Evolutionary conservation across 495 filamentous ascomycete genomes (phyloP).

Genomic region (Penicillium lagena): DNA sequence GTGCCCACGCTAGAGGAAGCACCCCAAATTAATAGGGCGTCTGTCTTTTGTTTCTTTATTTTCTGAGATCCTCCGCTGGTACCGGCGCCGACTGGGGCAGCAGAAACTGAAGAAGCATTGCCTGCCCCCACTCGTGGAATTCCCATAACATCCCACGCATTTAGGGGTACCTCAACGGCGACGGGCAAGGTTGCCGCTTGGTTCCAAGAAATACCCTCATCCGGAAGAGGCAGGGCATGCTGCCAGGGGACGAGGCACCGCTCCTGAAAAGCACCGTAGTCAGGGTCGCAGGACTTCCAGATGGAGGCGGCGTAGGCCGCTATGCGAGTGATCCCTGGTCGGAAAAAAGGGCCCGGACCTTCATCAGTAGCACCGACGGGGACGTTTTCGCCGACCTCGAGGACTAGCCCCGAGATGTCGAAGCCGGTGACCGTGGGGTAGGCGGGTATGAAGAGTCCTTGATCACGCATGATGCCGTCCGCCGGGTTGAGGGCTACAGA

Average conservation of each 20-base stretch:
- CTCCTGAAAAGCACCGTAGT: conserved; percentile 45
- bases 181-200: conserved; percentile 40
- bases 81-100: conserved; percentile 21
- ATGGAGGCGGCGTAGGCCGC: conserved; percentile 25
- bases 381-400: conserved; percentile 25
- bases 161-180: conserved; percentile 25
- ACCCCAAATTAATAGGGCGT: conserved; percentile 44
- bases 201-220: conserved; percentile 30
- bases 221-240: conserved; percentile 30
- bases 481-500: conserved; percentile 45
- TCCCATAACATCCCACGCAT: conserved; percentile 25
- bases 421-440: conserved; percentile 37
- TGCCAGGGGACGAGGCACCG: conserved; percentile 31
- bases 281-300: conserved; percentile 24
- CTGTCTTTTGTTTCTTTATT: conserved; percentile 17
- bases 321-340: conserved; percentile 37
- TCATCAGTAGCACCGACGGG: conserved; percentile 12
- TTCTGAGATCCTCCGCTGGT: conserved; percentile 17
- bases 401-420: conserved; percentile 34
- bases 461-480: conserved; percentile 30
- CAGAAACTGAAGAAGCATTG: conserved; percentile 24
- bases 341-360: conserved; percentile 6
- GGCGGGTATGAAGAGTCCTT: conserved; percentile 29
- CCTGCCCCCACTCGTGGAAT: conserved; percentile 15
- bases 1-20: conserved; percentile 39